Percentiles rank a stretch among this genome's conserved stretches.
These are phyloP conservation scores for Glycine latifolia DNA, from an alignment of 306 rosid species.

Conservation along the genomic window DNA sequence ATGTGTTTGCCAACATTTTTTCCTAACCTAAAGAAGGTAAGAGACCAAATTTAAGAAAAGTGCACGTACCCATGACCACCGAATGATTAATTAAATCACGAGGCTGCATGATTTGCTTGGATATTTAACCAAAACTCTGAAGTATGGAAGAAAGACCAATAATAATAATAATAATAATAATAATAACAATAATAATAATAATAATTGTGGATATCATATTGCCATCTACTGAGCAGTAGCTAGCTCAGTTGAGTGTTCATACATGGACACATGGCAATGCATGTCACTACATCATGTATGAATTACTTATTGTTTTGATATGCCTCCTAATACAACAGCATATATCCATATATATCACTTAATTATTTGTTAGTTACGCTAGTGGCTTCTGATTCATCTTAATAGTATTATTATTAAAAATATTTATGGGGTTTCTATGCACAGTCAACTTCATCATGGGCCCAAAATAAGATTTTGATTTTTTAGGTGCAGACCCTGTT, in stretches of 20 bases:
- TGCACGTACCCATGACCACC: no score
- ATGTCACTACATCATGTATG: slow-evolving; percentile 1
- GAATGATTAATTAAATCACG: no score
- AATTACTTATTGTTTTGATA: neutral
- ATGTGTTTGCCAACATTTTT: no score
- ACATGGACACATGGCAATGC: slow-evolving; percentile 22
- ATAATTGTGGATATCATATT: neutral
- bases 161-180: no score
- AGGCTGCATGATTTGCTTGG: neutral
- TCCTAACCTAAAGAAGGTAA: no score
- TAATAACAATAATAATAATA: no score
- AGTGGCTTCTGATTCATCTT: slow-evolving; percentile 40
- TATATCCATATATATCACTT: neutral
- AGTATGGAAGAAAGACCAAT: no score
- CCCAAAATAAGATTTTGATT: slow-evolving; percentile 8
- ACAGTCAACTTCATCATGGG: slow-evolving; percentile 37
- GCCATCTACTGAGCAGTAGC: neutral
- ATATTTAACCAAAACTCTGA: no score
- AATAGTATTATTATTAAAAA: neutral
- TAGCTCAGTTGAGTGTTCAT: neutral
- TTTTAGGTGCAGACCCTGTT: neutral
- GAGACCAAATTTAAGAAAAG: no score
- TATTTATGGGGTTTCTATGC: neutral
- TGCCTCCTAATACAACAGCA: neutral
- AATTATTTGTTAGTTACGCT: slow-evolving; percentile 18